Percentiles rank a stretch among this genome's conserved stretches.
These are phyloP conservation scores for Rehmannia glutinosa DNA, from an alignment of 257 asterid genomes.

Conservation along the genomic window DNA sequence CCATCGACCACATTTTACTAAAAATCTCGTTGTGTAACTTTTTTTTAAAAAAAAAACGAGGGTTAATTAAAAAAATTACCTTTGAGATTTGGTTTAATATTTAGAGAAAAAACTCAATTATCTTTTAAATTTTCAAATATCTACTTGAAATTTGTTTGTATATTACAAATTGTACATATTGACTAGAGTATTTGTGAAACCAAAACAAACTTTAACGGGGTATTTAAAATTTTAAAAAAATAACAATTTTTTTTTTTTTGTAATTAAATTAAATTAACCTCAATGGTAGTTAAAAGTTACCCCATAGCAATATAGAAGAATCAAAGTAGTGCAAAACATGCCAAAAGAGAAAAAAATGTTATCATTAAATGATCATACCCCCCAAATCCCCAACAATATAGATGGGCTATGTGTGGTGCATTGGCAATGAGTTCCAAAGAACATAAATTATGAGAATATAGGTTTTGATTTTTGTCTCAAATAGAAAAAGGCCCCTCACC, in stretches of 20 bases:
- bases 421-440: neutral
- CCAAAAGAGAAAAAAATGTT: neutral
- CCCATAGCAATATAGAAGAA: neutral
- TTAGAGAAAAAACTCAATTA: no score
- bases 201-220: no score
- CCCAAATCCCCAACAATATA: neutral
- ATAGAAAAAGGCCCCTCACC: neutral
- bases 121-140: no score
- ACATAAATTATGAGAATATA: constrained; percentile 3
- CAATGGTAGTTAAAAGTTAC: neutral
- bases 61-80: no score
- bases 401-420: neutral
- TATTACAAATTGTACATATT: no score
- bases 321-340: neutral
- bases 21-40: neutral
- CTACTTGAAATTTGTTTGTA: no score
- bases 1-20: neutral
- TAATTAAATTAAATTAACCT: no score
- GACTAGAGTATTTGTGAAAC: no score
- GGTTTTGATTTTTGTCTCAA: constrained; percentile 1
- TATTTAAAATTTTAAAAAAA: no score
- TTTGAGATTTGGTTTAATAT: no score
- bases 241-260: no score
- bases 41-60: no score
- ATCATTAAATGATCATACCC: neutral